These are phyloP conservation scores for Kuraishia floccosa DNA, from an alignment of 805 yeast genomes.

Conservation along the genomic window DNA sequence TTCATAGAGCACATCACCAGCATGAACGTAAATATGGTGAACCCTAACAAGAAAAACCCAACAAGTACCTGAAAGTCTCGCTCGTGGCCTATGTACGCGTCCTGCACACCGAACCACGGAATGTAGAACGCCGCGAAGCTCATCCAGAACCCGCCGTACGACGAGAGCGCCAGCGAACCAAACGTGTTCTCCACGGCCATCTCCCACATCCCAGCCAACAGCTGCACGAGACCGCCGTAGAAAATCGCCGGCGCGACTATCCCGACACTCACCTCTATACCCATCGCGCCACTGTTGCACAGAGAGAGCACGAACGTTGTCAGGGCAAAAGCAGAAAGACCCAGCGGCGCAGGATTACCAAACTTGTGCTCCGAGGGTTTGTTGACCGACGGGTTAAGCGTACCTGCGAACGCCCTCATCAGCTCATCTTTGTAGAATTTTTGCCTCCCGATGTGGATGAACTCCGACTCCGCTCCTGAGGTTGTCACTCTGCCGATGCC, in stretches of 20 bases:
- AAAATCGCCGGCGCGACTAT: constrained; percentile 58
- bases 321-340: constrained; percentile 62
- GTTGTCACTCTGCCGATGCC: too few relatives aligned
- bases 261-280: constrained; percentile 46
- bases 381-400: constrained; percentile 57
- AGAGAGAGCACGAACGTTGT: constrained; percentile 57
- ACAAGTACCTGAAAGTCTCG: constrained; percentile 35
- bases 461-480: constrained; percentile 37
- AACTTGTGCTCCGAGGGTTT: constrained; percentile 46
- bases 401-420: constrained; percentile 71
- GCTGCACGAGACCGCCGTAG: constrained; percentile 64
- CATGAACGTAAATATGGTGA: constrained; percentile 54
- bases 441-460: constrained; percentile 60
- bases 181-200: constrained; percentile 67
- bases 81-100: constrained; percentile 28
- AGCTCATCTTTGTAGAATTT: constrained; percentile 54
- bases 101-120: constrained; percentile 46
- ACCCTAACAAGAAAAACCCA: constrained; percentile 49
- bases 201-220: constrained; percentile 68
- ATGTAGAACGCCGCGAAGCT: constrained; percentile 54
- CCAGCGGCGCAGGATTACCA: constrained; percentile 73
- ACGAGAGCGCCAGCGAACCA: constrained; percentile 53
- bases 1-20: constrained; percentile 46
- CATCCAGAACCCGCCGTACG: constrained; percentile 72
- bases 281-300: constrained; percentile 55